A percentile compares a stretch with the other conserved stretches of the same genome.
Conservation (phyloP, 2,329 filamentous ascomycete species). For the Ascochyta koolunga region DNA sequence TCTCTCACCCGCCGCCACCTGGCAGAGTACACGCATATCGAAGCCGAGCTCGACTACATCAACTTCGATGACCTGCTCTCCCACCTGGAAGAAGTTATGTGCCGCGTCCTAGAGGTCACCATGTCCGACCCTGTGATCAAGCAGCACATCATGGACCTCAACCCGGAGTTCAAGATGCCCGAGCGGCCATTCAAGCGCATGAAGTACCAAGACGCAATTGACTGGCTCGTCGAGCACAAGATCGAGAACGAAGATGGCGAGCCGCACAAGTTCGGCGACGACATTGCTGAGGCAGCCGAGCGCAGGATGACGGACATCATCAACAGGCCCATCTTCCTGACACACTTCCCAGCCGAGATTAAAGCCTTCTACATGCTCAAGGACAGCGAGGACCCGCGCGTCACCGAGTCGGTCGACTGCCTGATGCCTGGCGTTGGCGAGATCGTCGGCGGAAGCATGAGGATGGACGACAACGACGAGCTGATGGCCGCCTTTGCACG, state of each 20-base stretch:
- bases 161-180: slow-evolving; percentile 86
- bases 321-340: slow-evolving; percentile 93
- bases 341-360: slow-evolving; percentile 96
- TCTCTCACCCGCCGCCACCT: slow-evolving; percentile 91
- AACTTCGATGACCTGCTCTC: slow-evolving; percentile 84
- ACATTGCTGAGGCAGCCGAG: slow-evolving; percentile 97
- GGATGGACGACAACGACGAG: slow-evolving; percentile 90
- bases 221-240: slow-evolving; percentile 88
- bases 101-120: slow-evolving; percentile 79
- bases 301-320: slow-evolving; percentile 96
- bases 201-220: slow-evolving; percentile 91
- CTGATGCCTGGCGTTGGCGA: slow-evolving; percentile 94
- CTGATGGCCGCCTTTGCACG: slow-evolving; percentile 81
- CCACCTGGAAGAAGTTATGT: slow-evolving; percentile 88
- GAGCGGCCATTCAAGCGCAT: slow-evolving; percentile 90
- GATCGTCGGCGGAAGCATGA: slow-evolving; percentile 96
- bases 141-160: slow-evolving; percentile 79
- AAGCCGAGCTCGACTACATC: slow-evolving; percentile 96
- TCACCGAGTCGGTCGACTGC: slow-evolving; percentile 90
- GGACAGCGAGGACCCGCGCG: slow-evolving; percentile 75
- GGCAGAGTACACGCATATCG: slow-evolving; percentile 95
- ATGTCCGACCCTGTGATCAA: slow-evolving; percentile 76
- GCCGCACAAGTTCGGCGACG: slow-evolving; percentile 90
- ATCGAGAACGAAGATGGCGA: slow-evolving; percentile 93
- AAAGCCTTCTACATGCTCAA: slow-evolving; percentile 99